Base-by-base conservation (phyloP, 306 rosid species). In the Ceratonia siliqua region DNA sequence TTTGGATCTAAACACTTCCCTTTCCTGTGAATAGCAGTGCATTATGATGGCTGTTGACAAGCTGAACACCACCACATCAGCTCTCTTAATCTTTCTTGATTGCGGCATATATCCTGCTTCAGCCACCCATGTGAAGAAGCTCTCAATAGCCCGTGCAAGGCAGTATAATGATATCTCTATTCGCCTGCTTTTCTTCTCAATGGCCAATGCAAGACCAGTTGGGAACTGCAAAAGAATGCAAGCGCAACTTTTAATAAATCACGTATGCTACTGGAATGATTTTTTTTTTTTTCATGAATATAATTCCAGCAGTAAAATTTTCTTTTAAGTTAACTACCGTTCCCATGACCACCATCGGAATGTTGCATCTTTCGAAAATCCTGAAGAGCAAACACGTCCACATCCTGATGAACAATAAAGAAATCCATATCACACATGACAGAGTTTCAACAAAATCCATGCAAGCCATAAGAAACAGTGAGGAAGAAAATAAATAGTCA, bases 311-410 rank as follows among this genome's bases (percentile, higher is more conserved):
- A 21, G 33, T 13, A 42, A 43, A 14, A 8, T 24, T 24, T 1
- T 45, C 2, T 45, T 30, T 46, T 38, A 39, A 67, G 71, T 49
- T 46, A 36, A 72, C 41, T 87, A 94, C 99, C 84, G 99, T 88
- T 62, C 93, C 99, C 81, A 86, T 78, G 72, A 87, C 96, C 69
- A 92, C 84, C 98, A 92, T 86, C 62, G 96, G 99, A 65, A 90
- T 27, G 68, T 89, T 95, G 76, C 96, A 88, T 70, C 70, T 85
- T 91, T 71, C 80, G 80, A 90, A 88, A 61, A 87, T 83, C 80
- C 89, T 76, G 64, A 92, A 85, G 30, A 85, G 81, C 12, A 94
- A 73, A 91, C 99, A 94, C 6, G 97, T 94, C 97, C 97, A 91
- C 85, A 86, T 82, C 99, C 99, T 94, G 89, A 73, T 59, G 58